These are phyloP conservation scores for Sporisorium reilianum DNA, from an alignment of 1,284 basidiomycete species.

Conservation along the genomic window DNA sequence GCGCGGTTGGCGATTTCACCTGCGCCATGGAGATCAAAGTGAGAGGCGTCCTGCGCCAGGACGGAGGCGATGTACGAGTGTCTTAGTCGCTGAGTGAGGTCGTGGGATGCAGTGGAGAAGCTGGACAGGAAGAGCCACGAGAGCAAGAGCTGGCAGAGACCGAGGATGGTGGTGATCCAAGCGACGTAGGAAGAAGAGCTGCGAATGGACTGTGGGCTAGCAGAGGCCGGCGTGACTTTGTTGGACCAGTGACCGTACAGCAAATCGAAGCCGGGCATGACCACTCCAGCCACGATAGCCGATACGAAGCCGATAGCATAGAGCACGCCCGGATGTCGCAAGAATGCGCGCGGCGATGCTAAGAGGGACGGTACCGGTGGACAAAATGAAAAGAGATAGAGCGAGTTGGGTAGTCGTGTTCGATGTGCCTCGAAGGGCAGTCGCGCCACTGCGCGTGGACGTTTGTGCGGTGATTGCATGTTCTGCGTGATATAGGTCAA, in stretches of 20 bases:
- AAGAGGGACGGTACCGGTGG: constrained; percentile 38
- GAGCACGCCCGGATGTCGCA: constrained; percentile 56
- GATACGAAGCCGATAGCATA: constrained; percentile 55
- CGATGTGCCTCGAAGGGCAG: constrained; percentile 39
- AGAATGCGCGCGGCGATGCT: constrained; percentile 40
- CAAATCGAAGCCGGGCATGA: constrained; percentile 61
- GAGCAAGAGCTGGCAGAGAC: constrained; percentile 60
- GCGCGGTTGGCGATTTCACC: constrained; percentile 70
- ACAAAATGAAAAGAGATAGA: constrained; percentile 63
- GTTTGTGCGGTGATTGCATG: constrained; percentile 5
- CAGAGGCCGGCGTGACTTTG: constrained; percentile 41
- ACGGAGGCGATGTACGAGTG: constrained; percentile 70
- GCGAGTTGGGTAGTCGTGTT: constrained; percentile 41
- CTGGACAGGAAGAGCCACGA: constrained; percentile 64
- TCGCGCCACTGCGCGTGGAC: constrained; percentile 24
- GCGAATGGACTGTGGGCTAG: constrained; percentile 42
- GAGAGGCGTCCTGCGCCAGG: constrained; percentile 70
- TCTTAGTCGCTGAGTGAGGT: constrained; percentile 68
- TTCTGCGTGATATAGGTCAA: background rate
- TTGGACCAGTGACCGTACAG: constrained; percentile 66
- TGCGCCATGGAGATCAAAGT: constrained; percentile 71
- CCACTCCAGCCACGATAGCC: constrained; percentile 54
- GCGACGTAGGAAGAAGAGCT: constrained; percentile 58
- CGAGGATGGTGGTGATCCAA: constrained; percentile 69
- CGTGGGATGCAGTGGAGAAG: constrained; percentile 67